Percentiles rank a stretch among this genome's conserved stretches.
These are phyloP conservation scores for Zygnema cylindricum DNA, from an alignment of 139 green algal genomes.

Conservation along the genomic window DNA sequence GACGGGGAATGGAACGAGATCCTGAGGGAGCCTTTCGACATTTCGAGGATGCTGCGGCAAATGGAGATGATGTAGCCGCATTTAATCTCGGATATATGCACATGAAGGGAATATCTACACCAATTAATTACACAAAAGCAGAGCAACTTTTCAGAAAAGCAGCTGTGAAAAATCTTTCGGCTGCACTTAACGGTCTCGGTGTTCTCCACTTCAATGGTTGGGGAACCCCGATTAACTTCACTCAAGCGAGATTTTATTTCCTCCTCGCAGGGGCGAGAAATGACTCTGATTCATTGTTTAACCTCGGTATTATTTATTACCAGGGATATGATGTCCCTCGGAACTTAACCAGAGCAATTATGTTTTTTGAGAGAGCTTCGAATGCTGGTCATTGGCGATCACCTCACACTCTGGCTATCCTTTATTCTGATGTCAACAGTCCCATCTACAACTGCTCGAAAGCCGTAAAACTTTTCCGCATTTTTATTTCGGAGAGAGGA, in stretches of 20 bases:
- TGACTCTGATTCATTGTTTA: constrained; percentile 56
- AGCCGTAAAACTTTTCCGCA: constrained; percentile 17
- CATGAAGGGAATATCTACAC: constrained; percentile 65
- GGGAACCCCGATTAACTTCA: constrained; percentile 64
- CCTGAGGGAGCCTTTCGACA: constrained; percentile 65
- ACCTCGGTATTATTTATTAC: constrained; percentile 55
- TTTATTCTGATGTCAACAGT: constrained; percentile 24
- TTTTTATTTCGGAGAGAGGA: constrained; percentile 56
- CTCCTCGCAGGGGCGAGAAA: constrained; percentile 49
- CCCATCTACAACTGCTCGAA: constrained; percentile 47
- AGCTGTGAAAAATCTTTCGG: constrained; percentile 57
- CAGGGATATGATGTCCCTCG: constrained; percentile 32
- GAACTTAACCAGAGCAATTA: neutral
- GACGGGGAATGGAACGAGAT: constrained; percentile 68
- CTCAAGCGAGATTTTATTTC: constrained; percentile 58
- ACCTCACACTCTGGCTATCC: constrained; percentile 45
- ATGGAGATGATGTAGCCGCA: constrained; percentile 67
- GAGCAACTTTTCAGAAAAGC: constrained; percentile 62
- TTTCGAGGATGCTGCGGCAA: constrained; percentile 68
- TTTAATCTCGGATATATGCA: constrained; percentile 79
- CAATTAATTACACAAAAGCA: constrained; percentile 64
- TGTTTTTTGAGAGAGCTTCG: constrained; percentile 42
- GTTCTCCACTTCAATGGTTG: constrained; percentile 71
- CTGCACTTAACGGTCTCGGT: constrained; percentile 69
- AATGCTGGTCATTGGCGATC: constrained; percentile 57